Percentiles rank a stretch among this genome's conserved stretches.
These are phyloP conservation scores for Fusarium equiseti DNA, from an alignment of 2,329 filamentous ascomycete genomes.

Conservation along the genomic window DNA sequence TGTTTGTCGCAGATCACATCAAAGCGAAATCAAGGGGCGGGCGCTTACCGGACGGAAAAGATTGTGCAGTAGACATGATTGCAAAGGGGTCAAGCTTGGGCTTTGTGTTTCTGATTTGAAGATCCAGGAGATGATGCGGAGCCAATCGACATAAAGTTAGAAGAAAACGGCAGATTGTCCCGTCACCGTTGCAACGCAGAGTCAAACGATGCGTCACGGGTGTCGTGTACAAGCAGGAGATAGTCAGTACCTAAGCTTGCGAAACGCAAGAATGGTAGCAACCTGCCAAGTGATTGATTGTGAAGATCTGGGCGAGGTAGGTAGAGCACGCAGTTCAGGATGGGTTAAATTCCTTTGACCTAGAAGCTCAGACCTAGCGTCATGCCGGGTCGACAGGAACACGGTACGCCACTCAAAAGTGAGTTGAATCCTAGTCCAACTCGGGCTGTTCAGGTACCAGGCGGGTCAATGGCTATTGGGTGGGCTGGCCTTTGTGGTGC, in stretches of 20 bases:
- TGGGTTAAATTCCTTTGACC: conserved; percentile 50
- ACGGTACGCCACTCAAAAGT: conserved; percentile 40
- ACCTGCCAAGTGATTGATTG: conserved; percentile 29
- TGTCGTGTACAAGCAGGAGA: conserved; percentile 21
- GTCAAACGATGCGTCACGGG: conserved; percentile 34
- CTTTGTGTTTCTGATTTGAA: conserved; percentile 44
- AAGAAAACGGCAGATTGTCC: conserved; percentile 30
- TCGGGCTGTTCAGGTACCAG: conserved; percentile 32
- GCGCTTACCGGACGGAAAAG: conserved; percentile 48
- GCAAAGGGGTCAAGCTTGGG: conserved; percentile 43
- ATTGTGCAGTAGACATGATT: conserved; percentile 47
- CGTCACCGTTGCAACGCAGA: conserved; percentile 34
- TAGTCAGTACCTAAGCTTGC: conserved; percentile 16
- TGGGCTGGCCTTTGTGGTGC: conserved; percentile 36
- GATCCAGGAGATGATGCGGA: conserved; percentile 42
- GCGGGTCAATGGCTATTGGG: conserved; percentile 43
- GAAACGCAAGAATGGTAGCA: conserved; percentile 15
- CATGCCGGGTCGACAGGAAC: conserved; percentile 46
- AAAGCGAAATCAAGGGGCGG: conserved; percentile 49
- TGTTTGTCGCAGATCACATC: conserved; percentile 46
- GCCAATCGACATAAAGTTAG: conserved; percentile 29
- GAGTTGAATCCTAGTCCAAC: conserved; percentile 41
- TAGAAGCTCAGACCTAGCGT: conserved; percentile 49
- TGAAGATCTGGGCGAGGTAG: conserved; percentile 30
- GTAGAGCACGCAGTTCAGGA: conserved; percentile 44